Percentiles rank a stretch among this genome's conserved stretches.
These are phyloP conservation scores for Cystoderma amianthinum DNA, from an alignment of 768 basidiomycete species.

Conservation along the genomic window DNA sequence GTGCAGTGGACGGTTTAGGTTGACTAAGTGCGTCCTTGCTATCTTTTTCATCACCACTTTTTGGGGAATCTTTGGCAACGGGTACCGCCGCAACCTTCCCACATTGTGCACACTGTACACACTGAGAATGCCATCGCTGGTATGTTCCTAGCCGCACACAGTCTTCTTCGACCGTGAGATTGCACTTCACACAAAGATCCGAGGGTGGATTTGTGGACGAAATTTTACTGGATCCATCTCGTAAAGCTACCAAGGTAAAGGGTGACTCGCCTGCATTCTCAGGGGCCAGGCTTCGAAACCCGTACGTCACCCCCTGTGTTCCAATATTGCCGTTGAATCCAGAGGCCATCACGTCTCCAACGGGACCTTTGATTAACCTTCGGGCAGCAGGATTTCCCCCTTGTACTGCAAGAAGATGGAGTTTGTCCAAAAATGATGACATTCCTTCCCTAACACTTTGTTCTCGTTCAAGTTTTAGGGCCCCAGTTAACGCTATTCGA, in stretches of 20 bases:
- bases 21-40: conserved; percentile 28
- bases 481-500: conserved; percentile 93
- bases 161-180: conserved; percentile 92
- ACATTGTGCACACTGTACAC: conserved; percentile 80
- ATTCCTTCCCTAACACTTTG: conserved; percentile 78
- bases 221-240: conserved; percentile 42
- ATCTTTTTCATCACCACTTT: conserved; percentile 46
- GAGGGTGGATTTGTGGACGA: conserved; percentile 70
- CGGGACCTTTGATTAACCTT: conserved; percentile 63
- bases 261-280: conserved; percentile 88
- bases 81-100: conserved; percentile 69
- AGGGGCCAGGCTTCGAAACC: conserved; percentile 87
- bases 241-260: conserved; percentile 39
- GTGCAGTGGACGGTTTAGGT: conserved; percentile 56
- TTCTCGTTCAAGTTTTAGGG: conserved; percentile 92
- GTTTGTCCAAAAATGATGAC: conserved; percentile 84
- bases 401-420: conserved; percentile 86
- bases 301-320: conserved; percentile 86
- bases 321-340: conserved; percentile 51
- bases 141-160: conserved; percentile 95
- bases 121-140: conserved; percentile 94
- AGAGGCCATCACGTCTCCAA: conserved; percentile 49
- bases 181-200: conserved; percentile 88
- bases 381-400: conserved; percentile 75
- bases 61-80: conserved; percentile 47